Evolutionary conservation across 139 green algal genomes (phyloP), one percentile per base, ranked within the genome.

Genomic region (Haematococcus sp.): DNA sequence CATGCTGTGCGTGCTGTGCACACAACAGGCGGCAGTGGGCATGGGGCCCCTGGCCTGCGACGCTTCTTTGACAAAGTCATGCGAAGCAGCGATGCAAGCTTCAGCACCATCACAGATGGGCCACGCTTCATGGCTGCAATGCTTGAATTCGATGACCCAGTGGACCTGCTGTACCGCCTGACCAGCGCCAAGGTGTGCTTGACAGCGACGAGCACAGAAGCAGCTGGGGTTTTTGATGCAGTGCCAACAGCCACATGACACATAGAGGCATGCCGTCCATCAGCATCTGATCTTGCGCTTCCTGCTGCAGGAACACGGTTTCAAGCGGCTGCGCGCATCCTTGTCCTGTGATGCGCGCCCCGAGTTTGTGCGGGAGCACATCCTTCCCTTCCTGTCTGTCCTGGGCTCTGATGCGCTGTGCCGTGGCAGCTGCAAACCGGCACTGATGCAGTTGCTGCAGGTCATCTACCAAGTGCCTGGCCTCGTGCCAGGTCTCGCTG

Each of bases 131-230:
- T 76, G 34, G n/a, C 25, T 4, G 76, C 76, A 0, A 22, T 63
- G 20, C 52, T 68, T 3, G 34, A 68, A 27, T 76, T 60, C 34
- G 35, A 65, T 43, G 79, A 84, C 63, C 74, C 64, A 16, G 25
- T 76, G 20, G 79, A 84, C 22, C 56, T 84, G 15, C 56, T 84
- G 15, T 79, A 71, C 79, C 40, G 64, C 46, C 55, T 81, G 40
- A 76, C 25, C 27, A 81, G 71, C 11, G 52, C 59, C 27, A 70
- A 64, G 56, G 74, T 81, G 33, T 74, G 15, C n/a, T 34, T 72
- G 65, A 49, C 68, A 16, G 17, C 27, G 11, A 60, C 15, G 16
- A 43, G 28, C 30, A 13, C 4, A 25, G 27, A 13, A 4, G 54
- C 54, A 61, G 9, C 54, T n/a, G n/a, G n/a, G n/a, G n/a, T n/a